Evolutionary conservation across 768 basidiomycete genomes (phyloP), one percentile per base, ranked within the genome.

Genomic region (Tylopilus subfusipes): DNA sequence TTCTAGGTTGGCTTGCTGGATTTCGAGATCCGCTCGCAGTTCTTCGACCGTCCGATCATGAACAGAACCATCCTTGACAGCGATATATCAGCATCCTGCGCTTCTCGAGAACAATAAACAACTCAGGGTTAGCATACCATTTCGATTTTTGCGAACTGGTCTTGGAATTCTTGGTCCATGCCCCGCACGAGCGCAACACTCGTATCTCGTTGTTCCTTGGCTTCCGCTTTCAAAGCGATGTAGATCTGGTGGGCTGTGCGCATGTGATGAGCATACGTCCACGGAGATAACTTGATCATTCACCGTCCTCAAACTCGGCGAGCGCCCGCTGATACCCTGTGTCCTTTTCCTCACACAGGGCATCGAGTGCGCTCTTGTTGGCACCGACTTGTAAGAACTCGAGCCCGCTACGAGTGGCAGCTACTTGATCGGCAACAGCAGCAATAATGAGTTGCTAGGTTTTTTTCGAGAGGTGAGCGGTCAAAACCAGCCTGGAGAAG

Each of bases 1-100:
- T 57, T 91, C 86, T 21, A 96, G 73, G 56, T 86, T 81, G 14
- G 84, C 82, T 57, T 75, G 72, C 49, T 86, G 78, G 14, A 78
- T 79, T 39, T 82, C 84, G 19, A 92, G 73, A 46, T 86, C 84
- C 12, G 72, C 76, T 60, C 78, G 72, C 33, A 92, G 72, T 55
- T 86, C 79, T 2, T 82, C 83, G 21, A 78, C 70, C 4, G 78
- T 76, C 52, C 83, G 76, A 29, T 78, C 63, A 43, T 85, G 81
- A 6, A 82, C 72, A 24, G 73, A 75, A 30, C 76, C 77, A 45
- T 72, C 68, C 77, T 78, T 57, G 49, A 36, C 3, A 43, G 29
- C 33, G 18, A 34, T 11, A 34, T 31, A 25, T 63, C 33, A 63
- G 43, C 38, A 27, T 57, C 48, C 48, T 21, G 24, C 22, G n/a